Conservation (phyloP, 1,139 yeast species). For the Hansenula sp. region DNA sequence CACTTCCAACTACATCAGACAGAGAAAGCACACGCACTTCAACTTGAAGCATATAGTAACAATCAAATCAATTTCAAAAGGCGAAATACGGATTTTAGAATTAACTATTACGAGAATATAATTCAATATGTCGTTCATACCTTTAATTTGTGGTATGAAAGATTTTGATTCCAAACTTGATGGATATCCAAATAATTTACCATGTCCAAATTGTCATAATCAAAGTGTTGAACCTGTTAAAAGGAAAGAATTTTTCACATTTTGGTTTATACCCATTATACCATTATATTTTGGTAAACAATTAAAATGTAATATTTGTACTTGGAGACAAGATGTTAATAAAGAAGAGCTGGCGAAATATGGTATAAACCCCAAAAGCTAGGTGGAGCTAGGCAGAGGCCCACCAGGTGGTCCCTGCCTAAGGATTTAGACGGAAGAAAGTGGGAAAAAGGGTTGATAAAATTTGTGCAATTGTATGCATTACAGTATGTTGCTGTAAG, state of each 20-base stretch:
- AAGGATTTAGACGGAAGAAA: not conserved
- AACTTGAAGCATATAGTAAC: no score
- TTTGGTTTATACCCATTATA: slow-evolving; percentile 42
- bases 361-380: slow-evolving; percentile 14
- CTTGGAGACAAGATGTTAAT: slow-evolving; percentile 40
- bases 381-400: not conserved
- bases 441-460: no score
- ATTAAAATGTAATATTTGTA: slow-evolving; percentile 37
- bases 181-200: slow-evolving; percentile 22
- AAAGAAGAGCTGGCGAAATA: slow-evolving; percentile 29
- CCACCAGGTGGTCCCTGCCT: no score
- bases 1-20: no score
- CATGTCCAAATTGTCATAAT: slow-evolving; percentile 39
- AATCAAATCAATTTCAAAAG: no score
- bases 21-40: no score
- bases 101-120: no score
- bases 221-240: slow-evolving; percentile 36
- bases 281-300: slow-evolving; percentile 45
- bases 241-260: slow-evolving; percentile 39
- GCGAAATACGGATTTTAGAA: no score
- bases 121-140: not conserved
- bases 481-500: no score
- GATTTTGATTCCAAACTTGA: slow-evolving; percentile 22
- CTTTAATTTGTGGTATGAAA: slow-evolving; percentile 26
- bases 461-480: no score